Conservation (phyloP, 108 stramenopile genomes). For the Hondaea fermentalgiana region DNA sequence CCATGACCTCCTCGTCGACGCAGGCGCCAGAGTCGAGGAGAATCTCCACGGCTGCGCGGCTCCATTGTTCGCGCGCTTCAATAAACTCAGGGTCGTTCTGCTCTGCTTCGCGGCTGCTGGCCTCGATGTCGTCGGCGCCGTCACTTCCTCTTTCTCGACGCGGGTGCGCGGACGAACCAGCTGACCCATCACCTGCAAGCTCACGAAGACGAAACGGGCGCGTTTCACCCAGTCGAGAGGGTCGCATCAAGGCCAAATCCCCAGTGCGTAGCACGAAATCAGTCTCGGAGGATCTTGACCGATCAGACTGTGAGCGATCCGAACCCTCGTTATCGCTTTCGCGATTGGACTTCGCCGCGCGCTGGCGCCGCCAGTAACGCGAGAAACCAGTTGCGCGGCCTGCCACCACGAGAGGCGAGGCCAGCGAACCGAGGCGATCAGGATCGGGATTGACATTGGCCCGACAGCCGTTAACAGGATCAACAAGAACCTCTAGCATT, state of each 20-base stretch:
- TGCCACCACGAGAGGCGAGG: neutral
- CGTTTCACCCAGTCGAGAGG: neutral
- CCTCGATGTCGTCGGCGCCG: neutral
- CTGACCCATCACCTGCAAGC: neutral
- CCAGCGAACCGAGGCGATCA: neutral
- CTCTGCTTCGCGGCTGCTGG: neutral
- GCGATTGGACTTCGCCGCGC: neutral
- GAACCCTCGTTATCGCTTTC: neutral
- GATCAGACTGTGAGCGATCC: too few species aligned
- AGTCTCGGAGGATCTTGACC: too few species aligned
- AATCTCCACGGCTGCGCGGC: neutral
- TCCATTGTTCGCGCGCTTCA: neutral
- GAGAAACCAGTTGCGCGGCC: neutral
- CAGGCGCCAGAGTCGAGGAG: neutral
- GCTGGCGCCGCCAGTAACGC: neutral
- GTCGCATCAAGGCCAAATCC: neutral
- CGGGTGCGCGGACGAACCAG: too few species aligned
- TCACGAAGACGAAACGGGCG: neutral
- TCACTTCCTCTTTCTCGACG: neutral
- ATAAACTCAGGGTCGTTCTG: neutral
- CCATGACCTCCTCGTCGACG: neutral
- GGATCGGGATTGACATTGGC: constrained; percentile 16
- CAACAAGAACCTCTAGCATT: constrained; percentile 3
- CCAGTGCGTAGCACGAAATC: too few species aligned
- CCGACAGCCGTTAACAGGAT: constrained; percentile 8